A percentile compares a stretch with the other conserved stretches of the same genome.
phyloP scores from a whole-genome alignment of 2,329 filamentous ascomycete genomes.

The Periconia digitata region DNA sequence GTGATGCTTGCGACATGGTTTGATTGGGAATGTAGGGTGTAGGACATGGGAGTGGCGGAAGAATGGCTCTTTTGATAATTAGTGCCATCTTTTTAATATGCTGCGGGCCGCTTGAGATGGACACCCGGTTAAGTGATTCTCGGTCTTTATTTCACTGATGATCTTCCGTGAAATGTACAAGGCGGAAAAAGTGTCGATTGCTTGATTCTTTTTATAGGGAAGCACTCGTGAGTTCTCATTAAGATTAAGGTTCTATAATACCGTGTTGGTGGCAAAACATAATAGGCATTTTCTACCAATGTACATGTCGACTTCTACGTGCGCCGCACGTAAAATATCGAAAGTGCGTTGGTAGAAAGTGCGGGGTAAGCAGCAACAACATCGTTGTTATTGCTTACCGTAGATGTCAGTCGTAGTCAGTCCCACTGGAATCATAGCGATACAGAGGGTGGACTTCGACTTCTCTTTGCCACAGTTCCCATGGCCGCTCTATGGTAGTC shows the following conservation, averaged over 20 bases:
- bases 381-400: background rate
- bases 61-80: background rate
- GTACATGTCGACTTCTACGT: too few relatives aligned
- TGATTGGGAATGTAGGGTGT: background rate
- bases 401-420: constrained; percentile 23
- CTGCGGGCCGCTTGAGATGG: background rate
- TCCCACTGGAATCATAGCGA: constrained; percentile 40
- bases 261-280: too few relatives aligned
- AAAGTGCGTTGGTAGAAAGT: background rate
- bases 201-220: background rate
- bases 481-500: constrained; percentile 41
- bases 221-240: background rate
- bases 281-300: too few relatives aligned
- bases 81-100: background rate
- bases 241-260: too few relatives aligned
- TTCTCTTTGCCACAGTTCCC: constrained; percentile 48
- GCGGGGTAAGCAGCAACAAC: background rate
- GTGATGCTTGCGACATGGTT: background rate
- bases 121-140: background rate
- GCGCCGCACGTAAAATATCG: too few relatives aligned
- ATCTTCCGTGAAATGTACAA: background rate
- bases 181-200: background rate
- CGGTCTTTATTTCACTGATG: background rate
- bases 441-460: constrained; percentile 45
- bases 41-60: background rate